A percentile compares a stretch with the other conserved stretches of the same genome.
These are phyloP conservation scores for Flaveria sonorensis DNA, from an alignment of 129 eudicot species.

Conservation along the genomic window DNA sequence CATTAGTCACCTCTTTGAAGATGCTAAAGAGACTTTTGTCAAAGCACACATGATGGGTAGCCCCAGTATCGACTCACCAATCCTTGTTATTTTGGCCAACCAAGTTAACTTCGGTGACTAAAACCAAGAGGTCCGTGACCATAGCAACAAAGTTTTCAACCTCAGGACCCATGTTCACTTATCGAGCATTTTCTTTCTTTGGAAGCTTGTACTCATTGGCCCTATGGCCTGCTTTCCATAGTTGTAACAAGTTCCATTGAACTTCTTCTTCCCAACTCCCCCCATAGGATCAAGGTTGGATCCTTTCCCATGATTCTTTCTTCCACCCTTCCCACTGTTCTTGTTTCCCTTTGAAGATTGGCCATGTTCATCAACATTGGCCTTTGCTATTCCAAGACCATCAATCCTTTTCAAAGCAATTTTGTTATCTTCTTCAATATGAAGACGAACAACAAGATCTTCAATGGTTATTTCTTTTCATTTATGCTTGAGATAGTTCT, in stretches of 20 bases:
- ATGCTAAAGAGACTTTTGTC: no score
- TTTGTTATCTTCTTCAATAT: not conserved
- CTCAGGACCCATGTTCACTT: not conserved
- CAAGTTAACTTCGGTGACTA: not conserved
- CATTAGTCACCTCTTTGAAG: no score
- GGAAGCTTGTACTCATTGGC: not conserved
- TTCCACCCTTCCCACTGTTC: not conserved
- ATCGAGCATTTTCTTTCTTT: not conserved
- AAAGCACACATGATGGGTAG: not conserved
- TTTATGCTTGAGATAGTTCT: no score
- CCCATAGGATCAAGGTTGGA: not conserved
- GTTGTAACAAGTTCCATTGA: not conserved
- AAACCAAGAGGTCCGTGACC: not conserved
- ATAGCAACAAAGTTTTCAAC: not conserved
- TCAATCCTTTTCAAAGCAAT: not conserved
- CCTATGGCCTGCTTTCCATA: not conserved
- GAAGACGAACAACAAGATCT: conserved; percentile 5
- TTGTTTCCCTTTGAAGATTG: not conserved
- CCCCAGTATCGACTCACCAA: not conserved
- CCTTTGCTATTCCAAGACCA: not conserved
- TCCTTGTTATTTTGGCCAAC: not conserved
- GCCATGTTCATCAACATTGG: not conserved
- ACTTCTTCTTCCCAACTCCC: not conserved
- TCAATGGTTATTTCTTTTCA: not conserved
- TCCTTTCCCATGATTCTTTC: not conserved